A percentile compares a stretch with the other conserved stretches of the same genome.
These are phyloP conservation scores for Colletotrichum cordylinicola DNA, from an alignment of 2,329 filamentous ascomycete species.

Conservation along the genomic window DNA sequence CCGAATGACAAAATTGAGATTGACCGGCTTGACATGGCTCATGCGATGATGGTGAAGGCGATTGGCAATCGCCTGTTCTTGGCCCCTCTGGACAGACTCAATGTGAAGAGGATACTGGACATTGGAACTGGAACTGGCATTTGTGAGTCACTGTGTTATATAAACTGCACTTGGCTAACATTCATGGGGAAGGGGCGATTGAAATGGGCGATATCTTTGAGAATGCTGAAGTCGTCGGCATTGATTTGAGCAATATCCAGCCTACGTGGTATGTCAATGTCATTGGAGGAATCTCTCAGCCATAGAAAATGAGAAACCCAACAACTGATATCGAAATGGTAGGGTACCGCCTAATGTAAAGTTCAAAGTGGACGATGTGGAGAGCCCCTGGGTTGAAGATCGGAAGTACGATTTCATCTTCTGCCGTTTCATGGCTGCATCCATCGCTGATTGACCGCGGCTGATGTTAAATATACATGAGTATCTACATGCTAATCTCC, in stretches of 20 bases:
- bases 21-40: not conserved
- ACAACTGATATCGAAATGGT: not conserved
- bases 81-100: not conserved
- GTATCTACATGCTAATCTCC: not conserved
- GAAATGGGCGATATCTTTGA: not conserved
- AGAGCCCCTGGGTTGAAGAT: slow-evolving; percentile 47
- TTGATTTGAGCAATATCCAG: not conserved
- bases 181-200: not conserved
- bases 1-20: no score
- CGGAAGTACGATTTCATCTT: slow-evolving; percentile 39
- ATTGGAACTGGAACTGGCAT: slow-evolving; percentile 41
- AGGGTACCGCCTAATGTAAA: slow-evolving; percentile 66
- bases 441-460: not conserved
- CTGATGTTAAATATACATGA: not conserved
- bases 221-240: not conserved
- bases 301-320: no score
- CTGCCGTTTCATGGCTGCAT: not conserved
- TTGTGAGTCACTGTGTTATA: not conserved
- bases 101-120: slow-evolving; percentile 52
- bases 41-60: not conserved
- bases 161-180: not conserved
- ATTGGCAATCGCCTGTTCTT: not conserved
- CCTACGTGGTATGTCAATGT: not conserved
- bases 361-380: slow-evolving; percentile 70
- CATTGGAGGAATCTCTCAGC: accelerated